Percentiles rank a stretch among this genome's conserved stretches.
These are phyloP conservation scores for Leptodermis oblonga DNA, from an alignment of 257 asterid genomes.

Conservation along the genomic window DNA sequence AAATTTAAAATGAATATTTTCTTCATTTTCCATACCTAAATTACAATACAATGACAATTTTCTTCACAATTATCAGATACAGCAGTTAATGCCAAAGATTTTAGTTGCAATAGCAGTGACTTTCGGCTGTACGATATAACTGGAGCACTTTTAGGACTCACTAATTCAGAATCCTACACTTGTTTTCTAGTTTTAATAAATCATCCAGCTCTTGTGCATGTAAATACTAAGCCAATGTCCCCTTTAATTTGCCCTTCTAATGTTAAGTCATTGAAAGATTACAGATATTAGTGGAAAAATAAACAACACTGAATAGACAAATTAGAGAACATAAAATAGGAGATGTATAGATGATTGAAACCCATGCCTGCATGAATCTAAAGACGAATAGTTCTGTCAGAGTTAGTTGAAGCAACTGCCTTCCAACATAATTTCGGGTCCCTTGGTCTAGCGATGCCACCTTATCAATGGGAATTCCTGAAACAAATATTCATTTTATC, in stretches of 20 bases:
- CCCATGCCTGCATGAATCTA: slow-evolving; percentile 90
- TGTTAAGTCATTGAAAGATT: not conserved
- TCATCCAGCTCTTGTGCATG: not conserved
- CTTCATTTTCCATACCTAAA: not conserved
- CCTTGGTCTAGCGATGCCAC: slow-evolving; percentile 72
- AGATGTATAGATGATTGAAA: slow-evolving; percentile 13
- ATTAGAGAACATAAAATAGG: not conserved
- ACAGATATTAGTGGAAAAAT: not conserved
- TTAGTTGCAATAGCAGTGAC: not conserved
- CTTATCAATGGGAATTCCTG: slow-evolving; percentile 89
- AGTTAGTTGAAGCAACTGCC: slow-evolving; percentile 81
- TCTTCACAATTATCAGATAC: not conserved
- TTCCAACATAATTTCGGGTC: slow-evolving; percentile 83
- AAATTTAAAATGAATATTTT: not conserved
- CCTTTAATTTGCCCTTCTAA: not conserved
- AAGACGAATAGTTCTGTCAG: slow-evolving; percentile 72
- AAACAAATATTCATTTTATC: slow-evolving; percentile 4
- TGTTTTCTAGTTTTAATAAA: not conserved
- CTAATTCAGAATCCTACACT: not conserved
- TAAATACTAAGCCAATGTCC: not conserved
- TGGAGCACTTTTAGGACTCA: not conserved
- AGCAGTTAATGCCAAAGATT: not conserved
- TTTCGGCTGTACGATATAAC: not conserved
- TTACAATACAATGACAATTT: not conserved
- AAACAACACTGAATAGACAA: slow-evolving; percentile 4